Evolutionary conservation across 1,284 basidiomycete genomes (phyloP).

Genomic region (Moesziomyces sp.): DNA sequence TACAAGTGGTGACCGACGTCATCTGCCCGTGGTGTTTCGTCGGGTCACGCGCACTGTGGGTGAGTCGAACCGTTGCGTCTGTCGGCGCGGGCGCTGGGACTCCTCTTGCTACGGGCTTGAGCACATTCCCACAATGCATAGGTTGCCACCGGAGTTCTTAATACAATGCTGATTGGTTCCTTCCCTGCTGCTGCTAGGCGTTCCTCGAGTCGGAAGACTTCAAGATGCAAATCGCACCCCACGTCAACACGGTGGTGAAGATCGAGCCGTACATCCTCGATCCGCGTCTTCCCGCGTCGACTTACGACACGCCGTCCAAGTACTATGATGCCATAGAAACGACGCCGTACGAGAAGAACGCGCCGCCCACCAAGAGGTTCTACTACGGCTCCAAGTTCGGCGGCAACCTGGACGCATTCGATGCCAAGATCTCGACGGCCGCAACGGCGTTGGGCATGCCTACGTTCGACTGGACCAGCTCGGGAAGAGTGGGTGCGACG

Average conservation of each 20-base stretch:
- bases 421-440: constrained; percentile 43
- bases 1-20: constrained; percentile 45
- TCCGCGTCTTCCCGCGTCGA: constrained; percentile 37
- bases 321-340: constrained; percentile 47
- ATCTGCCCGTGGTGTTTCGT: constrained; percentile 58
- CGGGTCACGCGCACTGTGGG: constrained; percentile 15
- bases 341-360: constrained; percentile 39
- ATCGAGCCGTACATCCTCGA: constrained; percentile 55
- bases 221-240: constrained; percentile 37
- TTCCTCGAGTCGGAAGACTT: constrained; percentile 47
- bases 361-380: constrained; percentile 45
- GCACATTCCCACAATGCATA: too few species aligned
- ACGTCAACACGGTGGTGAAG: constrained; percentile 36
- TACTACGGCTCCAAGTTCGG: constrained; percentile 53
- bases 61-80: too few species aligned
- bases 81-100: too few species aligned
- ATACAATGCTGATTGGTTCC: too few species aligned
- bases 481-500: constrained; percentile 50
- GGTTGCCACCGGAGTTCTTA: too few species aligned
- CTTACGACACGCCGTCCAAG: constrained; percentile 33
- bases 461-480: constrained; percentile 37
- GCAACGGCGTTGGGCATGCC: constrained; percentile 36
- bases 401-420: constrained; percentile 46
- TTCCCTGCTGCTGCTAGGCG: constrained; percentile 21
- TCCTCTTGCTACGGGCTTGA: too few species aligned